These are phyloP conservation scores for Helminthosporium solani DNA, from an alignment of 2,329 filamentous ascomycete genomes.

Conservation along the genomic window DNA sequence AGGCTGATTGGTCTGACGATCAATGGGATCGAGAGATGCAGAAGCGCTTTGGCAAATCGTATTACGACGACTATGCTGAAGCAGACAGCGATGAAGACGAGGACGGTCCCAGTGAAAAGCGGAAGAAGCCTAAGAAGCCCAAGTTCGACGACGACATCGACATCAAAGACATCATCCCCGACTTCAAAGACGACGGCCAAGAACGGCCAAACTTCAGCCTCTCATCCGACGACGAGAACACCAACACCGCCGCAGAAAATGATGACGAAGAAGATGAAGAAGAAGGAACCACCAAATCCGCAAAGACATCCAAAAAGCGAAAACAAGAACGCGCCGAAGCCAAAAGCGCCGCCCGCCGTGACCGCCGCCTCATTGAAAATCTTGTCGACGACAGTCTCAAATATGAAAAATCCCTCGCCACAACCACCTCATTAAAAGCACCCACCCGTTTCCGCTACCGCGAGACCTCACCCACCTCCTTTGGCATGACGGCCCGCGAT, in stretches of 20 bases:
- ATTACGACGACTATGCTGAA: constrained; percentile 75
- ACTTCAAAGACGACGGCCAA: constrained; percentile 75
- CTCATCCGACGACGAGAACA: constrained; percentile 45
- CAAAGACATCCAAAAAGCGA: constrained; percentile 50
- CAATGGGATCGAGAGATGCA: constrained; percentile 91
- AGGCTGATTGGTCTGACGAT: constrained; percentile 84
- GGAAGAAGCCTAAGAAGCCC: constrained; percentile 74
- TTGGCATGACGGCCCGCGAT: constrained; percentile 84
- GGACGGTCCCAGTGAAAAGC: constrained; percentile 46
- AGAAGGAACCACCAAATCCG: constrained; percentile 34
- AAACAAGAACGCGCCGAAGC: constrained; percentile 52
- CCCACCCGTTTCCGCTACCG: constrained; percentile 78
- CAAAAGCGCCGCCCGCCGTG: constrained; percentile 74
- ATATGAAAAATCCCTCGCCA: constrained; percentile 62
- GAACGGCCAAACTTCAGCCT: constrained; percentile 74
- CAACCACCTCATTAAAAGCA: constrained; percentile 54
- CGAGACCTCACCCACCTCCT: constrained; percentile 85
- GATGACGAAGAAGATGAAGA: constrained; percentile 43
- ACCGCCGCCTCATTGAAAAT: constrained; percentile 80
- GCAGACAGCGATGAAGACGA: constrained; percentile 38
- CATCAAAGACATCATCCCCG: constrained; percentile 86
- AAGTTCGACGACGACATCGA: constrained; percentile 98
- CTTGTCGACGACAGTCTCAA: constrained; percentile 81
- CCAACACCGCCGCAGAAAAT: constrained; percentile 55
- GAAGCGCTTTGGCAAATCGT: constrained; percentile 82